Evolutionary conservation across 2,329 filamentous ascomycete species (phyloP), one percentile per base, ranked within the genome.

Genomic region (Atkinsonella texensis): DNA sequence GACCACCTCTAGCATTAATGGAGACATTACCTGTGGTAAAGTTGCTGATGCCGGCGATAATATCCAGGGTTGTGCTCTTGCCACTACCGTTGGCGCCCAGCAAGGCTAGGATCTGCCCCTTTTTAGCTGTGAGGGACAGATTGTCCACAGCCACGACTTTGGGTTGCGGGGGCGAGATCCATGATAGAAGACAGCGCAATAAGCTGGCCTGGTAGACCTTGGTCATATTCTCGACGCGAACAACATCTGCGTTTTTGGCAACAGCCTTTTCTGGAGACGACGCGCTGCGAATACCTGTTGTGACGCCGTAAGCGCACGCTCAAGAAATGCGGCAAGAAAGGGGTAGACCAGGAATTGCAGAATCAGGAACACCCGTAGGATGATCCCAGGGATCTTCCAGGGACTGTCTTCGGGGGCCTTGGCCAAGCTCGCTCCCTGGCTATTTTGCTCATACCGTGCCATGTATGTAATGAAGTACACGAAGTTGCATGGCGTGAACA

Each of bases 21-120:
- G 79, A 80, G 57, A 96, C 93, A 3, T 75, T 75, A 2, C 90
- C 90, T 53, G 77, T 81, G 0, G 87, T 89, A 20, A 91, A 75
- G 44, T 80, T 85, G 59, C 84, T 88, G 48, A 91, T 77, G 2
- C 90, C 90, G 11, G 89, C 86, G 56, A 96, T 90, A 6, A 86
- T 85, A 61, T 95, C 88, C 4, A 96, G 75, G 0, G 89, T 95
- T 0, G 90, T 95, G 50, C 84, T 89, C 66, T 96, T 96, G 38
- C 90, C 90, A 59, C 83, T 89, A 17, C 90, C 90, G 63, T 96
- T 96, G 6, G 89, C 88, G 39, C 90, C 90, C 0, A 96, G 76
- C 0, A 96, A 73, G 1, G 90, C 87, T 62, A 94, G 77, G 48
- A 96, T 95, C 59, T 95, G 84, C 1, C 90, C 90, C 56, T 82